phyloP scores from a whole-genome alignment of 2,329 filamentous ascomycete species.

The Aspergillus sp. region DNA sequence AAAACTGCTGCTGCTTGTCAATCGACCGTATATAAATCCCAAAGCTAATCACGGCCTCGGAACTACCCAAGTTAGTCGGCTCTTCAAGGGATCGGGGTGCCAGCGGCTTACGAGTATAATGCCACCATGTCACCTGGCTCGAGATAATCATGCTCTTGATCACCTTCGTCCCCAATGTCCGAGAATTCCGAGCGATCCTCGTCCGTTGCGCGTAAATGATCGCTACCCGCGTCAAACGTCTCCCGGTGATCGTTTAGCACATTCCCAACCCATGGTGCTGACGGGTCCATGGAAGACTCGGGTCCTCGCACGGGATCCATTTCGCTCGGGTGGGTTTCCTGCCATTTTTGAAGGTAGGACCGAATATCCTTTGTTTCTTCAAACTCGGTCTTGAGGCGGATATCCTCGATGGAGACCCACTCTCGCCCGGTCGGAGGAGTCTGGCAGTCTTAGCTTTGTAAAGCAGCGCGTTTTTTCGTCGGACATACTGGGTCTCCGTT shows the following conservation, averaged over 20 bases:
- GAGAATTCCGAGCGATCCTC: conserved; percentile 18
- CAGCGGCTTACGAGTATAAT: conserved; percentile 23
- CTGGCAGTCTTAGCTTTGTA: too few relatives aligned
- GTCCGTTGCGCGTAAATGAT: conserved; percentile 13
- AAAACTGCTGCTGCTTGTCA: conserved; percentile 35
- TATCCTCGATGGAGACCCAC: conserved; percentile 15
- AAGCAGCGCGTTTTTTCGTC: too few relatives aligned
- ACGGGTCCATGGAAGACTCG: conserved; percentile 8
- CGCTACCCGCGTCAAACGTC: conserved; percentile 16
- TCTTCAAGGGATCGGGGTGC: too few relatives aligned
- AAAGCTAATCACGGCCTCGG: conserved; percentile 20
- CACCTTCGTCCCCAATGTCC: conserved; percentile 20
- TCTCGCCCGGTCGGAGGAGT: conserved; percentile 2
- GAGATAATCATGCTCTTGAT: conserved; percentile 21
- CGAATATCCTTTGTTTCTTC: conserved; percentile 30
- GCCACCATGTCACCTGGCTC: conserved; percentile 34
- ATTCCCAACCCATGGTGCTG: conserved; percentile 17
- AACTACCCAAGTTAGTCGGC: too few relatives aligned
- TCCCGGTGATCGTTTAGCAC: conserved; percentile 27
- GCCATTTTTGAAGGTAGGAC: conserved; percentile 34
- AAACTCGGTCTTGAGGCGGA: conserved; percentile 24
- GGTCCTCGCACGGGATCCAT: conserved; percentile 22
- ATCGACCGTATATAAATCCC: conserved; percentile 35
- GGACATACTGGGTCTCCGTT: too few relatives aligned
- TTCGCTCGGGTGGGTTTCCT: conserved; percentile 18